Percentiles rank a stretch among this genome's conserved stretches.
phyloP scores from a whole-genome alignment of 176 grass and related monocot species.

The Hyparrhenia diplandra region DNA sequence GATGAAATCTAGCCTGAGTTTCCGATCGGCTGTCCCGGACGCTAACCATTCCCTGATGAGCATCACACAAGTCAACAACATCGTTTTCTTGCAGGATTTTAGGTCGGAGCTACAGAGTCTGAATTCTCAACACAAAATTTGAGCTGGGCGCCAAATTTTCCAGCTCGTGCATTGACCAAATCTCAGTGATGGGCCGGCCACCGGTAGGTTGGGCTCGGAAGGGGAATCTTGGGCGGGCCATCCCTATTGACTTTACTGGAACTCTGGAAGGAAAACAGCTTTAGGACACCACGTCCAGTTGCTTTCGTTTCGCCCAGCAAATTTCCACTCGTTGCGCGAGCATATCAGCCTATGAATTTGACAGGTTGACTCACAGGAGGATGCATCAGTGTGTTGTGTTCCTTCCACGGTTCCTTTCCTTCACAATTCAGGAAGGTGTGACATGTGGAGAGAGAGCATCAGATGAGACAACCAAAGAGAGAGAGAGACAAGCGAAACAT shows the following conservation, averaged over 20 bases:
- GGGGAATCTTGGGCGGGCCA: neutral
- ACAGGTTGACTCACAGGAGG: too few species aligned
- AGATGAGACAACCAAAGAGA: neutral
- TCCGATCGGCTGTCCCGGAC: neutral
- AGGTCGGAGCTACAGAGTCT: neutral
- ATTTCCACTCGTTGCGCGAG: neutral
- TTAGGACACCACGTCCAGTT: neutral
- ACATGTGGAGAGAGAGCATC: neutral
- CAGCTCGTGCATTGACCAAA: neutral
- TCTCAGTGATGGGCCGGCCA: neutral
- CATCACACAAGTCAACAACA: neutral
- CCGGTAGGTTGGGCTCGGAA: neutral
- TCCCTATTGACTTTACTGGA: neutral
- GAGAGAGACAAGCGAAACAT: neutral
- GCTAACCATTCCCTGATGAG: neutral
- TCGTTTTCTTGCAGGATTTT: neutral
- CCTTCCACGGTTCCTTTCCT: too few species aligned
- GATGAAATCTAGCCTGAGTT: neutral
- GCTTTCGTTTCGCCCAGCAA: neutral
- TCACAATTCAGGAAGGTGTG: neutral
- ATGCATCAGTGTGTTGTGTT: too few species aligned
- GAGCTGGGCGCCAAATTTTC: neutral
- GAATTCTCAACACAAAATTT: neutral
- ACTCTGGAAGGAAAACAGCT: neutral
- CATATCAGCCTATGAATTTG: neutral